These are phyloP conservation scores for Fusarium napiforme DNA, from an alignment of 2,329 filamentous ascomycete species.

Conservation along the genomic window DNA sequence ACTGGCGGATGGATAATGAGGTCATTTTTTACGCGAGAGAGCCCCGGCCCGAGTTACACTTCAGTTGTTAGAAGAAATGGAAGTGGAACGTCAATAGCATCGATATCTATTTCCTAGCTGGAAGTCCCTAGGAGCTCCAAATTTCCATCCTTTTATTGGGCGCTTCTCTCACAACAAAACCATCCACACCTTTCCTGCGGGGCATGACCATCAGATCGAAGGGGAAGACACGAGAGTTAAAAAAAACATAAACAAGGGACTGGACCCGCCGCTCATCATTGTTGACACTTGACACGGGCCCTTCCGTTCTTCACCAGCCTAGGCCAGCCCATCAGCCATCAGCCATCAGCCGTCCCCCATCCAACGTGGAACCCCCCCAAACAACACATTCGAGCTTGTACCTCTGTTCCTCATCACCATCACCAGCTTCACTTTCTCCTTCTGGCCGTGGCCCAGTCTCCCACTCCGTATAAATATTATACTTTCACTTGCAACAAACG, in stretches of 20 bases:
- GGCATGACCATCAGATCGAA: conserved; percentile 19
- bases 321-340: not conserved
- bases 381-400: conserved; percentile 27
- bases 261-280: conserved; percentile 21
- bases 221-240: conserved; percentile 13
- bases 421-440: conserved; percentile 22
- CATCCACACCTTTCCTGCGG: conserved; percentile 17
- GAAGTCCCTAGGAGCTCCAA: not conserved
- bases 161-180: not conserved
- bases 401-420: conserved; percentile 30
- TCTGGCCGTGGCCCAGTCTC: not conserved
- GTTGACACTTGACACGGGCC: conserved; percentile 30
- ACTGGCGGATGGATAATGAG: not conserved
- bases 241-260: conserved; percentile 43
- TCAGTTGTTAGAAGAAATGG: not conserved
- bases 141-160: conserved; percentile 6
- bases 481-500: not conserved
- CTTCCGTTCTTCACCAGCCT: conserved; percentile 16
- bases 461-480: not conserved
- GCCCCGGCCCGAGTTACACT: not conserved
- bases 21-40: conserved; percentile 1
- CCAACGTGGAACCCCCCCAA: conserved; percentile 26
- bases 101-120: not conserved
- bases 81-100: conserved; percentile 7
- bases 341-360: conserved; percentile 25